Evolutionary conservation across 1,284 basidiomycete species (phyloP).

Genomic region (Trametes sp.): DNA sequence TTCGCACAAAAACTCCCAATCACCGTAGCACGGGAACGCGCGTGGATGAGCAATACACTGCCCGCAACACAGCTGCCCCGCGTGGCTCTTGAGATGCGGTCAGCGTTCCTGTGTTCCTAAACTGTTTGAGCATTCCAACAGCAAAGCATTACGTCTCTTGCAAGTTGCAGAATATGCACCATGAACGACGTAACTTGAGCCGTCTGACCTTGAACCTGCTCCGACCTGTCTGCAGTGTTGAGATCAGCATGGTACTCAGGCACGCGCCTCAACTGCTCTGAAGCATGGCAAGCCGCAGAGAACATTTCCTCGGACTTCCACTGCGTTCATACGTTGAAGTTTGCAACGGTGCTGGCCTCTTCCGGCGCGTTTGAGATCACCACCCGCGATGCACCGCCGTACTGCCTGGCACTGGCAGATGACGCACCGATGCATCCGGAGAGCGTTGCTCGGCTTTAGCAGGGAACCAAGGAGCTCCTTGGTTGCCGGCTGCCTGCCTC

Average conservation of each 20-base stretch:
- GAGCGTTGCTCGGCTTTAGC: conserved; percentile 9
- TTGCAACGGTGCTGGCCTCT: conserved; percentile 8
- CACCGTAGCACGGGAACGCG: conserved; percentile 8
- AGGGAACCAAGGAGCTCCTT: neutral
- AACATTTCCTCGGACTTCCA: conserved; percentile 27
- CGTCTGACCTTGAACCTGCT: conserved; percentile 5
- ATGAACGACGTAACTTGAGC: conserved; percentile 9
- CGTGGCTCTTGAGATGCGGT: conserved; percentile 24
- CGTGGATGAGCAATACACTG: conserved; percentile 9
- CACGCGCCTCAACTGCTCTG: neutral
- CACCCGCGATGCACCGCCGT: conserved; percentile 2
- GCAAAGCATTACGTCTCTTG: neutral
- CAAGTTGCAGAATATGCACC: conserved; percentile 6
- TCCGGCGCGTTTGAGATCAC: conserved; percentile 10
- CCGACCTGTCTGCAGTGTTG: conserved; percentile 16
- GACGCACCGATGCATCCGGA: conserved; percentile 10
- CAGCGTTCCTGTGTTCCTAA: conserved; percentile 21
- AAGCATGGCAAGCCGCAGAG: neutral
- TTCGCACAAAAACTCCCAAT: conserved; percentile 4
- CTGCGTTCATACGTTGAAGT: neutral
- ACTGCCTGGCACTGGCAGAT: conserved; percentile 4
- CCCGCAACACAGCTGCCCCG: conserved; percentile 25
- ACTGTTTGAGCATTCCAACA: conserved; percentile 3
- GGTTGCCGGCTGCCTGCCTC: conserved; percentile 4
- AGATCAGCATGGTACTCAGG: conserved; percentile 18